phyloP scores from a whole-genome alignment of 2,329 filamentous ascomycete genomes.

The Aspergillus udagawae region DNA sequence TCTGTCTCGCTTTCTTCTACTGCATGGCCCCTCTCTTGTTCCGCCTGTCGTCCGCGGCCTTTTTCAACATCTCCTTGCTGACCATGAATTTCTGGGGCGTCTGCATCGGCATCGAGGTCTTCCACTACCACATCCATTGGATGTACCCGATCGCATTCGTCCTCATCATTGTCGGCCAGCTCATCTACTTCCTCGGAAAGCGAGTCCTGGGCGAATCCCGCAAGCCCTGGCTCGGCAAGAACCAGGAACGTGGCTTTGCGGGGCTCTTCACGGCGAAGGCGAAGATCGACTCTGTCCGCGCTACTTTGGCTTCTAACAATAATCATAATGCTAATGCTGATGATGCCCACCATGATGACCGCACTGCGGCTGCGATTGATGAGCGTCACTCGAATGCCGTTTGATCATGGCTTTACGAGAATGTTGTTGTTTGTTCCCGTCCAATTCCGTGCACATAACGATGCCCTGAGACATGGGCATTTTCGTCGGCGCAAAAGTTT shows the following conservation, averaged over 20 bases:
- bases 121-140: constrained; percentile 75
- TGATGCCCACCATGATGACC: neutral
- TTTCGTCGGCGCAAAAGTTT: neutral
- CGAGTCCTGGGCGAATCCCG: constrained; percentile 77
- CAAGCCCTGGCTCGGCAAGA: constrained; percentile 91
- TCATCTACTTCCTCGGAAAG: constrained; percentile 83
- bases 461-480: neutral
- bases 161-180: constrained; percentile 78
- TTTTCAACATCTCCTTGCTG: constrained; percentile 92
- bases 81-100: constrained; percentile 98
- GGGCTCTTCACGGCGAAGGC: constrained; percentile 83
- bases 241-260: constrained; percentile 75
- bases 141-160: constrained; percentile 96
- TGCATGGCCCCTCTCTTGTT: constrained; percentile 80
- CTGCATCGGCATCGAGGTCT: constrained; percentile 84
- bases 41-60: constrained; percentile 84
- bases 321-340: constrained; percentile 10
- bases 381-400: constrained; percentile 5
- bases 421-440: neutral
- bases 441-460: neutral
- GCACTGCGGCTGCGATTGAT: constrained; percentile 1
- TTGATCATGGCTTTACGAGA: neutral
- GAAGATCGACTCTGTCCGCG: constrained; percentile 49
- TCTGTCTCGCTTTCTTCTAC: constrained; percentile 82
- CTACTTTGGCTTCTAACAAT: constrained; percentile 7